Base-by-base conservation (phyloP, 1,284 basidiomycete genomes). In the Fomitopsis schrenkii region DNA sequence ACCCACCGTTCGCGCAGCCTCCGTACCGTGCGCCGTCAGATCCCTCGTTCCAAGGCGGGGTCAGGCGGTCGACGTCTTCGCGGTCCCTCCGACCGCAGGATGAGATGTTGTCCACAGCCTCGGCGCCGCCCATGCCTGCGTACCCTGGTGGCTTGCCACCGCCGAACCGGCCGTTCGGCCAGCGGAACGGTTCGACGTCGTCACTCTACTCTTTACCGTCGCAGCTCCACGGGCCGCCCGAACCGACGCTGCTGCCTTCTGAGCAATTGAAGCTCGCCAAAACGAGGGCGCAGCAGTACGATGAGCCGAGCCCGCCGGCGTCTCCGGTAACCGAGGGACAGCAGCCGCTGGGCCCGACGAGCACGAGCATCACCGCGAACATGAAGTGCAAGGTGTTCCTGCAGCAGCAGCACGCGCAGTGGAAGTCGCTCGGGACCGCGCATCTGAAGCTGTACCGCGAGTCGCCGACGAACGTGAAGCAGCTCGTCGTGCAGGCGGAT, bases 341-440 rank as follows among this genome's bases (percentile, higher is more conserved):
- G 38, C 38, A 40, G 26, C 76, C 82, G 1, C 74, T 80, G 17
- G 93, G 89, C 1, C 93, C 93, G 1, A 83, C 89, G 33, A 88
- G 85, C 22, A 86, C 91, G 7, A 79, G 84, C 12, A 80, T 98
- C 56, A 86, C 91, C 4, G 94, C 93, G n/a, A 88, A 94, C 71
- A 98, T 97, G 93, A 96, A 97, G 74, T 98, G 97, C 85, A 98
- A 99, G 76, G 89, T 98, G 38, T 99, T 98, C 79, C 79, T 97
- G 59, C 92, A 99, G 74, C 95, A 97, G 71, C 88, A 93, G 44
- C 96, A 98, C 72, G 90, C 90, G 28, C 94, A 98, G 74, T 99
- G 97, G 97, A 99, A 98, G 79, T 88, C 93, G 2, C 80, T 99
- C 44, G 97, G 97, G 1, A 81, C 90, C 12, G 95, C 93, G 6